phyloP scores from a whole-genome alignment of 169 alveolate genomes.

The Eimeria maxima region DNA sequence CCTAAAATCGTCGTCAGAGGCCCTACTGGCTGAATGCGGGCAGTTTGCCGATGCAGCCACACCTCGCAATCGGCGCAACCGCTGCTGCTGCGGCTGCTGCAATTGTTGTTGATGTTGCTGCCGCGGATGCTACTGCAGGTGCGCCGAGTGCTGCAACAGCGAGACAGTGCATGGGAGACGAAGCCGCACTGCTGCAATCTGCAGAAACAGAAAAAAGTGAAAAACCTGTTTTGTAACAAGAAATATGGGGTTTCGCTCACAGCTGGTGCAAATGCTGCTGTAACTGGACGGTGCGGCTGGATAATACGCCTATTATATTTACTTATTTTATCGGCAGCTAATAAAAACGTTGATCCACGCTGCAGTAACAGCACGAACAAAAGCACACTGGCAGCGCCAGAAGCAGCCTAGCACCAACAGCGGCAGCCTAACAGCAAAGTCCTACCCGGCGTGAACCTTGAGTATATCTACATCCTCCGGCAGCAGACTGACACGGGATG shows the following conservation, averaged over 20 bases:
- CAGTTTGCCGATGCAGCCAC: constrained; percentile 68
- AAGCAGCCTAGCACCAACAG: not conserved
- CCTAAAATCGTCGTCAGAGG: constrained; percentile 30
- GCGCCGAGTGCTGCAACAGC: constrained; percentile 48
- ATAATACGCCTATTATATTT: too few species aligned
- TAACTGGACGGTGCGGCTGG: not conserved
- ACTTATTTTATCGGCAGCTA: too few species aligned
- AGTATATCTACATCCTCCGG: not conserved
- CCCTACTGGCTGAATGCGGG: constrained; percentile 62
- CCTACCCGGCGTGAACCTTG: constrained; percentile 11
- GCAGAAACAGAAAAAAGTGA: not conserved
- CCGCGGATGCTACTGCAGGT: not conserved
- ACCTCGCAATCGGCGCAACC: not conserved
- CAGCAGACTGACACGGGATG: not conserved
- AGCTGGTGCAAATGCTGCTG: not conserved
- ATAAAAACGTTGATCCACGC: too few species aligned
- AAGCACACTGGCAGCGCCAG: not conserved
- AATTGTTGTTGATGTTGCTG: constrained; percentile 1
- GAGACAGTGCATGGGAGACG: constrained; percentile 2
- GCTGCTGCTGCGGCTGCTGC: constrained; percentile 13
- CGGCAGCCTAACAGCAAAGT: not conserved
- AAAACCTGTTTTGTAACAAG: not conserved
- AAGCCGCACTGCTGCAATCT: constrained; percentile 73
- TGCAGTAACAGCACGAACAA: not conserved
- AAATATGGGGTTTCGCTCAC: not conserved